Evolutionary conservation across 345 rosid species (phyloP), one percentile per base, ranked within the genome.

Genomic region (Lenwebbia sp.): DNA sequence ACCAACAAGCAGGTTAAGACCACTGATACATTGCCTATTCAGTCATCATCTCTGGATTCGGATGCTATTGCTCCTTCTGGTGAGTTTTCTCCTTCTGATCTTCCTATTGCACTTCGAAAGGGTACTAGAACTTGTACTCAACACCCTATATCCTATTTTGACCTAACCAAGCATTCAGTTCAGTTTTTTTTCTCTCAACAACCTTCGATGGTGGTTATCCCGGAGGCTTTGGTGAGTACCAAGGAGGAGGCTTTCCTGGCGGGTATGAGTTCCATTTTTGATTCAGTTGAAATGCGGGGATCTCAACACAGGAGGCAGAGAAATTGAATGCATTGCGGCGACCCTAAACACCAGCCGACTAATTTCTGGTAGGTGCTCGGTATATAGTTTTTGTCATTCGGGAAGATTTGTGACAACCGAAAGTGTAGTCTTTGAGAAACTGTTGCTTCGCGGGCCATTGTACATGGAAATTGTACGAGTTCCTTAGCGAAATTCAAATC

Each of bases 151-250:
- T n/a, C n/a, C n/a, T n/a, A n/a, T n/a, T n/a, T n/a, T n/a, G n/a
- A n/a, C n/a, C n/a, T n/a, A n/a, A n/a, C n/a, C n/a, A n/a, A n/a
- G n/a, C n/a, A n/a, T n/a, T n/a, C n/a, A n/a, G n/a, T n/a, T n/a
- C n/a, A n/a, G n/a, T n/a, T n/a, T n/a, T n/a, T n/a, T n/a, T n/a
- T n/a, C n/a, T n/a, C n/a, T n/a, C n/a, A n/a, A n/a, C n/a, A n/a
- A n/a, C n/a, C n/a, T 97, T 94, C 87, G 99, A 96, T 0, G 99
- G 99, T 17, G 99, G 98, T 50, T 95, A 95, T 87, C 98, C 96
- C 3, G 98, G 98, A 84, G 98, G 94, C 14, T 91, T 88, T 89
- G 94, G 93, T 28, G 96, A 96, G 21, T 92, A 92, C 89, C 98
- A 94, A 22, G 97, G 94, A 22, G 98, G 95, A 83, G 87, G 87